Conservation (phyloP, 108 stramenopile genomes). For the Ochromonas danica region DNA sequence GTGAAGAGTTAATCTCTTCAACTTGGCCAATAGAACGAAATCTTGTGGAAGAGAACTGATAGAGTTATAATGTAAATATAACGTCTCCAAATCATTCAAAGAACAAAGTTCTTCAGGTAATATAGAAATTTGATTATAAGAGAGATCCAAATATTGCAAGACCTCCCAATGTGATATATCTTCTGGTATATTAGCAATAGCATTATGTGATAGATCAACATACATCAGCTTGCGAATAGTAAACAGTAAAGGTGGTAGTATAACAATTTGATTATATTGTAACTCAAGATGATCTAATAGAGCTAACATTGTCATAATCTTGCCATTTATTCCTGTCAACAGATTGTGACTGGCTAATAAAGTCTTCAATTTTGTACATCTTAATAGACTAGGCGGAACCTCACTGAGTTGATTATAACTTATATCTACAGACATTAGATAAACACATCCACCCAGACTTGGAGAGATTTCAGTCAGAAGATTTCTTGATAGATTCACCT, state of each 20-base stretch:
- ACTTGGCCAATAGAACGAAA: not conserved
- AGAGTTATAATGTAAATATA: not conserved
- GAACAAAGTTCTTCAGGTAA: not conserved
- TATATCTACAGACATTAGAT: not conserved
- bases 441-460: not conserved
- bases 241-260: conserved; percentile 1
- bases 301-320: not conserved
- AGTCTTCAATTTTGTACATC: not conserved
- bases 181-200: not conserved
- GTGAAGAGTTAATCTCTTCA: not conserved
- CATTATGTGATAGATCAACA: conserved; percentile 23
- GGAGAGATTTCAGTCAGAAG: not conserved
- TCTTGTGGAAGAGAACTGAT: not conserved
- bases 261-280: not conserved
- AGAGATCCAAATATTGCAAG: not conserved
- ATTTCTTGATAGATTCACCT: not conserved
- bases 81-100: not conserved
- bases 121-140: not conserved
- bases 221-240: not conserved
- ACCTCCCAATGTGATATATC: not conserved
- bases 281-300: not conserved
- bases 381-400: not conserved
- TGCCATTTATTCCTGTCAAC: not conserved
- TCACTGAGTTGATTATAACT: conserved; percentile 8
- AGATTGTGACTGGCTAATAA: not conserved